Percentiles rank a stretch among this genome's conserved stretches.
Evolutionary conservation across 2,329 filamentous ascomycete species (phyloP).

Genomic region (Pyrenophora teres): DNA sequence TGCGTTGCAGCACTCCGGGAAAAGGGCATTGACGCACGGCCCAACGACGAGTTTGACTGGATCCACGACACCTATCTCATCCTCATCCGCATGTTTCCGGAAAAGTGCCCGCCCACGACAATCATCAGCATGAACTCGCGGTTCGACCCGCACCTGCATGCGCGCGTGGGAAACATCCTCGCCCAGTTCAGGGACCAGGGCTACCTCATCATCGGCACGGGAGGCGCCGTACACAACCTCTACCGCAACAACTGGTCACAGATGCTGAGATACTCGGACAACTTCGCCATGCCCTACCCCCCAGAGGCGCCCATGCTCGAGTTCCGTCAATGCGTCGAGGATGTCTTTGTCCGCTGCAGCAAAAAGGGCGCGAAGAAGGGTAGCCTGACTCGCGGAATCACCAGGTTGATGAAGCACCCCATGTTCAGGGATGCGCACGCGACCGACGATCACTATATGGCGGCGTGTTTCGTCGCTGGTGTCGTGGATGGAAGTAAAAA

Average conservation of each 20-base stretch:
- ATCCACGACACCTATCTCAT: conserved; percentile 74
- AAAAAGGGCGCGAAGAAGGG: conserved; percentile 54
- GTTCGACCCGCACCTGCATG: conserved; percentile 62
- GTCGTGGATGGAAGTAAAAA: conserved; percentile 33
- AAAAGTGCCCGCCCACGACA: conserved; percentile 67
- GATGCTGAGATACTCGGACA: conserved; percentile 67
- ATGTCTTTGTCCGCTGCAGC: conserved; percentile 59
- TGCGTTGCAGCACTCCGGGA: conserved; percentile 57
- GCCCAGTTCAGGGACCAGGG: conserved; percentile 60
- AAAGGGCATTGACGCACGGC: conserved; percentile 60
- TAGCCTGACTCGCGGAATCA: conserved; percentile 58
- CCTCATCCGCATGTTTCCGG: conserved; percentile 71
- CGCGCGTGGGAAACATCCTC: conserved; percentile 62
- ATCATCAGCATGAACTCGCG: conserved; percentile 61
- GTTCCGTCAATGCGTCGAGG: conserved; percentile 68
- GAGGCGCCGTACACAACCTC: conserved; percentile 72
- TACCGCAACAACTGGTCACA: conserved; percentile 69
- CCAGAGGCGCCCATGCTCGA: conserved; percentile 66
- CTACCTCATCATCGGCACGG: conserved; percentile 62
- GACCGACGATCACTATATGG: conserved; percentile 73
- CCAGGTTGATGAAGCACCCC: conserved; percentile 70
- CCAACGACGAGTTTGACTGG: conserved; percentile 67
- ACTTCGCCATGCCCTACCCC: conserved; percentile 63
- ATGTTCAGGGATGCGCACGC: conserved; percentile 68
- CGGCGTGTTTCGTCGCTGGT: conserved; percentile 66